Percentiles rank a stretch among this genome's conserved stretches.
These are phyloP conservation scores for Amauroascus niger DNA, from an alignment of 2,329 filamentous ascomycete species.

Conservation along the genomic window DNA sequence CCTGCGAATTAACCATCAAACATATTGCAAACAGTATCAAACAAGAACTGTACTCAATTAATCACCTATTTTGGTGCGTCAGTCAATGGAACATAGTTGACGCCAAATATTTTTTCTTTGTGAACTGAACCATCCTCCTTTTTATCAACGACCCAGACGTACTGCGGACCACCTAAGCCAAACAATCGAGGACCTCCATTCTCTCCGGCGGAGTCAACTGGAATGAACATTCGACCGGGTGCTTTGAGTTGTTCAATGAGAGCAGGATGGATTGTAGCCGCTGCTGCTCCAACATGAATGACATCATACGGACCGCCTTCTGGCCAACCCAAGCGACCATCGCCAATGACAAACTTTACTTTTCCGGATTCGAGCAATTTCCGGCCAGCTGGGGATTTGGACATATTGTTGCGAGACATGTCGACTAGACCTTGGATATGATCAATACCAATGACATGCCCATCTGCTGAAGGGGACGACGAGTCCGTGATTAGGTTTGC, in stretches of 20 bases:
- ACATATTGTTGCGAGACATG: slow-evolving; percentile 56
- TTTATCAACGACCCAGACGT: slow-evolving; percentile 57
- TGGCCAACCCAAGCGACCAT: slow-evolving; percentile 59
- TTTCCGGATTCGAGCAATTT: slow-evolving; percentile 53
- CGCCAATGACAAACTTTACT: slow-evolving; percentile 64
- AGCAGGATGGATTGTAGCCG: slow-evolving; percentile 58
- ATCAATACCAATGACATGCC: slow-evolving; percentile 60
- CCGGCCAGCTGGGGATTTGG: slow-evolving; percentile 50
- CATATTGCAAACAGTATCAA: background rate
- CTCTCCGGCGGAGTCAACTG: slow-evolving; percentile 43
- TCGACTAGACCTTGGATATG: slow-evolving; percentile 58
- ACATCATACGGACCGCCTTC: slow-evolving; percentile 65
- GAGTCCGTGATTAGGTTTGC: slow-evolving; percentile 56
- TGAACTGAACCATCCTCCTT: slow-evolving; percentile 47
- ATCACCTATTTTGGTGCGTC: slow-evolving; percentile 41
- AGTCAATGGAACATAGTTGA: slow-evolving; percentile 56
- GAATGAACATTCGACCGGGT: slow-evolving; percentile 66
- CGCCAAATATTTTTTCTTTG: slow-evolving; percentile 50
- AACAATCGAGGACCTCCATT: slow-evolving; percentile 18
- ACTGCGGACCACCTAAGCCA: slow-evolving; percentile 37
- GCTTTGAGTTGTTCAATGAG: slow-evolving; percentile 67
- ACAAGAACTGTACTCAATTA: background rate
- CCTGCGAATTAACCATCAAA: background rate
- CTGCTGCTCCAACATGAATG: slow-evolving; percentile 90
- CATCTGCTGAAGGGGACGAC: slow-evolving; percentile 26